Conservation (phyloP, 179 eudicot genomes). For the Spergularia azorica region DNA sequence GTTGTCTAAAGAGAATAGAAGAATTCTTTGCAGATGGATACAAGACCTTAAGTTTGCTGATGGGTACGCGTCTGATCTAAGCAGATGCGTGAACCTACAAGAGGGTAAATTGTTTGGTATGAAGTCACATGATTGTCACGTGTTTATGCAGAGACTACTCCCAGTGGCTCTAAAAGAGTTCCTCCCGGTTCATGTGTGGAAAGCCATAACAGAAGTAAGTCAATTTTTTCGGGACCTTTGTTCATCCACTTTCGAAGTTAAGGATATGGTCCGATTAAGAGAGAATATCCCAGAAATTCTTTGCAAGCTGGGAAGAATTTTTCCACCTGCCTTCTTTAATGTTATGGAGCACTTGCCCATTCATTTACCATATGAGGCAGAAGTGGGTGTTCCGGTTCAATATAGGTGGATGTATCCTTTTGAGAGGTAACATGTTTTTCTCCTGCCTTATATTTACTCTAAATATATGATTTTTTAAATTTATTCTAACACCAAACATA, state of each 20-base stretch:
- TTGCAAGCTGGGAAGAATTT: constrained; percentile 19
- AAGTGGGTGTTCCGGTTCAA: too few species aligned
- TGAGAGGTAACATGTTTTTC: constrained; percentile 2
- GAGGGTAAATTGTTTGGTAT: not conserved
- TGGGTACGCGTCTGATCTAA: constrained; percentile 19
- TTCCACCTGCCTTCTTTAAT: constrained; percentile 1
- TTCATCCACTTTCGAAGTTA: not conserved
- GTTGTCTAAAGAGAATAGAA: not conserved
- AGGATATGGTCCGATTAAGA: constrained; percentile 9
- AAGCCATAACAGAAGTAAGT: constrained; percentile 12
- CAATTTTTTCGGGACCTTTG: constrained; percentile 21
- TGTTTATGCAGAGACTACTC: constrained; percentile 20
- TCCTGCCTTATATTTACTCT: not conserved
- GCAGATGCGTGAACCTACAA: constrained; percentile 1
- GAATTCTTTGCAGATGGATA: constrained; percentile 18
- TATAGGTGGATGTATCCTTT: constrained; percentile 17
- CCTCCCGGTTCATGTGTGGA: constrained; percentile 1
- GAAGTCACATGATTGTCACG: constrained; percentile 26
- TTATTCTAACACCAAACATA: not conserved
- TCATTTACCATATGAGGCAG: too few species aligned
- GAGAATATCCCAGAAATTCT: constrained; percentile 1
- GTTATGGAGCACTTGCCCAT: too few species aligned
- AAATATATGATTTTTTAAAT: too few species aligned
- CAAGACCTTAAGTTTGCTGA: constrained; percentile 7
- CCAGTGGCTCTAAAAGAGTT: constrained; percentile 14